Base-by-base conservation (phyloP, 1,139 yeast species). In the Casaregolazyma suthepensis region DNA sequence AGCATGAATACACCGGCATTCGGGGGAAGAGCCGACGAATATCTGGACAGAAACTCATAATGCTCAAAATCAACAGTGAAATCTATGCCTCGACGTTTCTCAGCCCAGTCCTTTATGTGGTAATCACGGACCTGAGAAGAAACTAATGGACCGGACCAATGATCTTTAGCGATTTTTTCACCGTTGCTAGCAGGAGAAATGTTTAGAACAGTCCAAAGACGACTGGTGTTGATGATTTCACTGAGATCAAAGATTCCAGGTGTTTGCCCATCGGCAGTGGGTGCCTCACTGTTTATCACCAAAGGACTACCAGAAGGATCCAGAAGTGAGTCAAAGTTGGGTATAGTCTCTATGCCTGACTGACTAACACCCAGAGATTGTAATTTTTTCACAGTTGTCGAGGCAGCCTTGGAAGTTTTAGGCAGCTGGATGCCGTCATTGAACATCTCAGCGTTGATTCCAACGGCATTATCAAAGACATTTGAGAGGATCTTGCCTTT, bases 21-120 rank as follows among this genome's bases (percentile, higher is more conserved):
- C 2, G 67, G 66, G 0, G 74, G 73, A n/a, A 73, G 57, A 2
- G 71, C 54, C 1, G 69, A 55, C 4, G 69, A 59, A 54, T 70
- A 72, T 44, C 67, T 61, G 44, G 65, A 68, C 45, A 70, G 54
- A 52, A 72, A 72, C 58, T 72, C 76, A 47, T 67, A 69, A 29
- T 64, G 59, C 35, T 69, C 75, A 57, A 70, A 72, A 56, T 72
- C 76, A 19, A 73, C 71, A 18, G 75, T 71, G 57, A 64, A 72
- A 54, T 72, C 74, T 15, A 63, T 61, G 7, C 61, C 58, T 10
- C 65, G 57, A 20, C 72, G 63, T 47, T 71, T 66, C 23, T 63
- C 63, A 5, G 70, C 66, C 75, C 75, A 71, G 52, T 73, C 75
- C 6, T 71, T 61, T 35, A 72, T 56, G 47, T 61, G 68, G 56